Conservation (phyloP, 2,329 filamentous ascomycete genomes). For the Scopulariopsis brevicaulis region DNA sequence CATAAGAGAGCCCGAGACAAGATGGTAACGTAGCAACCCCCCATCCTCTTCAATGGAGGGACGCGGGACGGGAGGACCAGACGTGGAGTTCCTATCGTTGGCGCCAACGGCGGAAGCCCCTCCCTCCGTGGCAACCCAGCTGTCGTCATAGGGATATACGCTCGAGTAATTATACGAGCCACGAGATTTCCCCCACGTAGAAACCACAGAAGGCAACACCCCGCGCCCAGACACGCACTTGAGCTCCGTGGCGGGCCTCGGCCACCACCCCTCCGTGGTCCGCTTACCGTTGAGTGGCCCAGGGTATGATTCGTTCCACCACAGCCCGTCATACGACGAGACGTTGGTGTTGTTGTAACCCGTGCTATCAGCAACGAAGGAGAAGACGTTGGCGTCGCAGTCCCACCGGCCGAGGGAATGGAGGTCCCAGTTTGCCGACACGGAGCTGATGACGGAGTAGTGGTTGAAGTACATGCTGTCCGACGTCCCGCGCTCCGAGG, state of each 20-base stretch:
- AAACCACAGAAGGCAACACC: not conserved
- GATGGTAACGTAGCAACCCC: too few species aligned
- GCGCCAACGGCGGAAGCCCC: not conserved
- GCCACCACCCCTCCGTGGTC: not conserved
- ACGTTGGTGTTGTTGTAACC: not conserved
- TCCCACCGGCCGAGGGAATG: conserved; percentile 62
- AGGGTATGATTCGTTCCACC: not conserved
- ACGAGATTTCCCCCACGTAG: not conserved
- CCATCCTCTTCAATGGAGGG: too few species aligned
- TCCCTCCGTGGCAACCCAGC: not conserved
- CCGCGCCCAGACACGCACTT: not conserved
- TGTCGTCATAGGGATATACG: not conserved
- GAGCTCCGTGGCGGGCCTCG: not conserved
- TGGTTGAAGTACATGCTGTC: conserved; percentile 64
- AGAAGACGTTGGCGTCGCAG: conserved; percentile 57
- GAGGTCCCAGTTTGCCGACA: conserved; percentile 59
- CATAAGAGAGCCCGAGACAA: too few species aligned
- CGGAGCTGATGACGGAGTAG: conserved; percentile 57
- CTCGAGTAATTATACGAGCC: not conserved
- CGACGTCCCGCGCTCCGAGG: conserved; percentile 51
- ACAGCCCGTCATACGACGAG: not conserved
- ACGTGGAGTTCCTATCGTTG: not conserved
- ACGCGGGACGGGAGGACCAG: too few species aligned
- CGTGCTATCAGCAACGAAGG: not conserved
- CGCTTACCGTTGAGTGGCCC: not conserved